Conservation (phyloP, 176 grass and related monocot genomes). For the Tillandsia leiboldiana region DNA sequence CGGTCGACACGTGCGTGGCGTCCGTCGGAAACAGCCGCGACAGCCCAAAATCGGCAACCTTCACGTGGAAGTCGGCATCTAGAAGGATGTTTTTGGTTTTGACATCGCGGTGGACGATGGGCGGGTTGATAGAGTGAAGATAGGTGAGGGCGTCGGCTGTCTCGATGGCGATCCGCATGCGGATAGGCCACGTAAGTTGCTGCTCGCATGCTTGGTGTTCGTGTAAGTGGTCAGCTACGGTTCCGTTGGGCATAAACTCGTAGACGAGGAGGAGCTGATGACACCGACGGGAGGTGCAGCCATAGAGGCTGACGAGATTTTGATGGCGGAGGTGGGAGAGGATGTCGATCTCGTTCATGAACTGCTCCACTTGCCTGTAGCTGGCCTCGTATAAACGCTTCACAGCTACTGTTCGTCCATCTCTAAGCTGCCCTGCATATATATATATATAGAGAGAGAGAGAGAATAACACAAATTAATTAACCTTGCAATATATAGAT, state of each 20-base stretch:
- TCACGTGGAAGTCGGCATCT: slow-evolving; percentile 31
- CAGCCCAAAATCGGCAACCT: slow-evolving; percentile 62
- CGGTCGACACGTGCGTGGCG: slow-evolving; percentile 46
- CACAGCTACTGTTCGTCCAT: slow-evolving; percentile 42
- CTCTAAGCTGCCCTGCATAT: slow-evolving; percentile 18
- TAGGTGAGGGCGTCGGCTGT: slow-evolving; percentile 35
- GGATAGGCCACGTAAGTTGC: slow-evolving; percentile 9
- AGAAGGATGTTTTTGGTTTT: slow-evolving; percentile 35
- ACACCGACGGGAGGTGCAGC: slow-evolving; percentile 33
- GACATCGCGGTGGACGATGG: slow-evolving; percentile 51
- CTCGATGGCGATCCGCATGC: slow-evolving; percentile 39
- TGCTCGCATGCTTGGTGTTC: not conserved
- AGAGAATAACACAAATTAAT: not conserved
- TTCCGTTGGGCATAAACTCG: slow-evolving; percentile 62
- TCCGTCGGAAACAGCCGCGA: slow-evolving; percentile 35
- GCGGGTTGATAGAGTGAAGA: slow-evolving; percentile 36
- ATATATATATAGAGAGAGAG: too few species aligned
- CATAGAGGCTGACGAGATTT: slow-evolving; percentile 49
- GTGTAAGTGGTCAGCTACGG: slow-evolving; percentile 54
- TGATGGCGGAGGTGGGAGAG: slow-evolving; percentile 48
- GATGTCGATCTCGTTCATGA: slow-evolving; percentile 59
- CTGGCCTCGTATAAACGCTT: slow-evolving; percentile 67
- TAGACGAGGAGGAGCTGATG: slow-evolving; percentile 51
- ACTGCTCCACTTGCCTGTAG: slow-evolving; percentile 49
- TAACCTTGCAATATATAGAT: too few species aligned